These are phyloP conservation scores for Erysiphe neolycopersici DNA, from an alignment of 2,329 filamentous ascomycete genomes.

Conservation along the genomic window DNA sequence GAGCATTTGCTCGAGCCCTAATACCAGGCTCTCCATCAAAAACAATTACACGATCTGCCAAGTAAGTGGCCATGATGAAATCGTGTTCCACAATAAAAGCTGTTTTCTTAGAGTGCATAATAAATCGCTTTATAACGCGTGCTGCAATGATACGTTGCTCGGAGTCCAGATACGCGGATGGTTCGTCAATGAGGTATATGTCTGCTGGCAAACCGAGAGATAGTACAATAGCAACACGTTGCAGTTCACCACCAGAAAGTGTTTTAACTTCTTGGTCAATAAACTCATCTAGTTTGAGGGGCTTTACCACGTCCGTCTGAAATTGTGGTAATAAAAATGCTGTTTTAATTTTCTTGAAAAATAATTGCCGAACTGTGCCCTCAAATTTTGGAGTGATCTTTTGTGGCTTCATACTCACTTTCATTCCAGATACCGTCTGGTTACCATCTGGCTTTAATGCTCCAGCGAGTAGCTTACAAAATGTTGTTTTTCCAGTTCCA, in stretches of 20 bases:
- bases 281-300: conserved; percentile 95
- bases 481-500: conserved; percentile 96
- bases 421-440: conserved; percentile 66
- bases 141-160: conserved; percentile 97
- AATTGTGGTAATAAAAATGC: conserved; percentile 93
- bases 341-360: conserved; percentile 99
- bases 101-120: conserved; percentile 99
- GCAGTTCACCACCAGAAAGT: conserved; percentile 94
- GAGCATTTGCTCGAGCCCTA: conserved; percentile 62
- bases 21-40: conserved; percentile 88
- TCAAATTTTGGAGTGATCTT: conserved; percentile 97
- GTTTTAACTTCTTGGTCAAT: conserved; percentile 99
- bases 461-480: conserved; percentile 88
- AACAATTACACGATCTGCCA: conserved; percentile 86
- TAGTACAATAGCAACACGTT: conserved; percentile 93
- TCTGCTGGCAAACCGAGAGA: conserved; percentile 89
- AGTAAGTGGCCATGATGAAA: conserved; percentile 75
- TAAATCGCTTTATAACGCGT: conserved; percentile 97
- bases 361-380: conserved; percentile 86
- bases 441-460: conserved; percentile 70
- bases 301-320: conserved; percentile 98
- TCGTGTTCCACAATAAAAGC: conserved; percentile 99
- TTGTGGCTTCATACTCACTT: conserved; percentile 98
- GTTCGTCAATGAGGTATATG: conserved; percentile 97
- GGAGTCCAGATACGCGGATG: conserved; percentile 89